phyloP scores from a whole-genome alignment of 768 basidiomycete species.

The Hortiboletus flavorubellus region DNA sequence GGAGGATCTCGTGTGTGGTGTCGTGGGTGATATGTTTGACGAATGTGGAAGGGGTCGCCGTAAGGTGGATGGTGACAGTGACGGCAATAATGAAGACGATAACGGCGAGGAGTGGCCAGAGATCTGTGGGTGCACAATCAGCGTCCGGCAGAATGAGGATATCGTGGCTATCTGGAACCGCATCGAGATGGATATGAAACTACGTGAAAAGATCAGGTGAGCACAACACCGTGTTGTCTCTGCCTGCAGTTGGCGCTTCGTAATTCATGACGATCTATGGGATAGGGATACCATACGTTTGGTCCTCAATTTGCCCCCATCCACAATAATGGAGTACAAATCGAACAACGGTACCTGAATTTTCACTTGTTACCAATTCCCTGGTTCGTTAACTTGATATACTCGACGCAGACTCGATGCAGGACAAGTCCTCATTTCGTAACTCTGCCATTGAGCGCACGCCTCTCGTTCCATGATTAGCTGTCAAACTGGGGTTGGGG shows the following conservation, averaged over 20 bases:
- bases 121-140: conserved; percentile 94
- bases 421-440: conserved; percentile 84
- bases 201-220: conserved; percentile 80
- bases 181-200: conserved; percentile 69
- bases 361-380: not conserved
- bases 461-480: conserved; percentile 20
- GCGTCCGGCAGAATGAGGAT: conserved; percentile 90
- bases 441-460: conserved; percentile 55
- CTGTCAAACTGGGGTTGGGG: not conserved
- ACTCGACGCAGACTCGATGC: conserved; percentile 67
- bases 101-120: conserved; percentile 60
- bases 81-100: conserved; percentile 33
- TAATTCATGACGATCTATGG: conserved; percentile 3
- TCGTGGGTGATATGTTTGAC: conserved; percentile 90
- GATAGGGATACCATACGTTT: conserved; percentile 74
- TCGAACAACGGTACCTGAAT: conserved; percentile 70
- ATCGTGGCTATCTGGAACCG: conserved; percentile 93
- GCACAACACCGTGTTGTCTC: conserved; percentile 36
- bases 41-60: conserved; percentile 43
- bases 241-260: not conserved
- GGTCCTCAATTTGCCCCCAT: conserved; percentile 70
- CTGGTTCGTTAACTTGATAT: conserved; percentile 1
- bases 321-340: conserved; percentile 92
- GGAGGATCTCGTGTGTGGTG: conserved; percentile 84
- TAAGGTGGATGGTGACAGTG: conserved; percentile 26